phyloP scores from a whole-genome alignment of 163 green algal genomes.

The Chlamydomonas reinhardtii region DNA sequence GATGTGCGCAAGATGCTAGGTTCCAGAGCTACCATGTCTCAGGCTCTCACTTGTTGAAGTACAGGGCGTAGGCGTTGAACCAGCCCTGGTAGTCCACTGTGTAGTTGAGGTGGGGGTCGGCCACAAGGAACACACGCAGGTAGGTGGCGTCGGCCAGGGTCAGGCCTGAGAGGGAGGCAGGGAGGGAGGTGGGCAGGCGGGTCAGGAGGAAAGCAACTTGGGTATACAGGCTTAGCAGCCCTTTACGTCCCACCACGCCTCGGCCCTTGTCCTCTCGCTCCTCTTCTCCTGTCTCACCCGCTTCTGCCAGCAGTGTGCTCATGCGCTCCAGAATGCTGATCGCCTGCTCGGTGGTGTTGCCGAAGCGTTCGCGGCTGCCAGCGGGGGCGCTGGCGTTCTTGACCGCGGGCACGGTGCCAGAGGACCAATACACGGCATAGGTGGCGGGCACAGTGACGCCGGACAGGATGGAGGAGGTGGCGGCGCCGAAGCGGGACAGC shows the following conservation, averaged over 20 bases:
- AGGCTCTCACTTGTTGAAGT: background rate
- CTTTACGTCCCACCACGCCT: too few species aligned
- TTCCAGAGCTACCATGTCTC: too few species aligned
- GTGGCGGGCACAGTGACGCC: background rate
- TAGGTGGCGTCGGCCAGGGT: background rate
- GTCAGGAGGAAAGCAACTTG: too few species aligned
- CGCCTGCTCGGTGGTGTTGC: constrained; percentile 1
- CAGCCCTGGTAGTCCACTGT: background rate
- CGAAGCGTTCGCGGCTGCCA: background rate
- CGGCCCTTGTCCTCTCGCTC: too few species aligned
- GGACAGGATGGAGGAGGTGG: background rate
- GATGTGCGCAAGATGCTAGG: too few species aligned
- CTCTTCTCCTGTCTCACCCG: background rate
- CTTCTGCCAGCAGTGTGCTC: background rate
- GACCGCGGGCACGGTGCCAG: background rate
- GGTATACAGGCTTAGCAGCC: too few species aligned
- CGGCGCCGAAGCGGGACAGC: background rate
- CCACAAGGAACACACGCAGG: background rate
- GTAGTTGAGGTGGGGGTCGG: background rate
- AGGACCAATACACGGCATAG: background rate
- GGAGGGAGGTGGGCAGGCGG: background rate
- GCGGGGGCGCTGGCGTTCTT: background rate
- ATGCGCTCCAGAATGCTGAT: background rate
- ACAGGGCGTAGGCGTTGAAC: background rate
- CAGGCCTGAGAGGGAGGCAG: background rate